These are phyloP conservation scores for Patellaria atrata DNA, from an alignment of 495 filamentous ascomycete species.

Conservation along the genomic window DNA sequence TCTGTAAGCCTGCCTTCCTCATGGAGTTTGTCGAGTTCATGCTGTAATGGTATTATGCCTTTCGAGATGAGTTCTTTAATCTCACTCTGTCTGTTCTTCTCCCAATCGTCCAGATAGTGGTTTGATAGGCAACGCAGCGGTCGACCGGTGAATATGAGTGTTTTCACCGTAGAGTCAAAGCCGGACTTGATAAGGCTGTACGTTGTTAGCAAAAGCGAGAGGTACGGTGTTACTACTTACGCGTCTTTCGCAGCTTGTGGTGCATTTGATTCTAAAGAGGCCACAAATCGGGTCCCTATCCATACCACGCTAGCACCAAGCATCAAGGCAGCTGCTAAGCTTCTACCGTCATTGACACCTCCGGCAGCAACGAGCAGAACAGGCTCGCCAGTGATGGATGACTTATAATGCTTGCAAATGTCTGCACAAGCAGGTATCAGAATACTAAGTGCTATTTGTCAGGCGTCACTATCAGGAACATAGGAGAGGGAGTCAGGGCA, in stretches of 20 bases:
- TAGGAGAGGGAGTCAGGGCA: too few relatives aligned
- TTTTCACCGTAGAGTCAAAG: constrained; percentile 14
- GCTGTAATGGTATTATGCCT: constrained; percentile 13
- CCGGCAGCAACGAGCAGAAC: constrained; percentile 63
- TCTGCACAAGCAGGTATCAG: constrained; percentile 65
- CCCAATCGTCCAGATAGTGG: constrained; percentile 19
- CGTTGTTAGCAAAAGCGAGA: background rate
- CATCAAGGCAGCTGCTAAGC: constrained; percentile 56
- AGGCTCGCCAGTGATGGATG: constrained; percentile 39
- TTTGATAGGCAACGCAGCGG: constrained; percentile 13
- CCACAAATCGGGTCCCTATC: constrained; percentile 35
- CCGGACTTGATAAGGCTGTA: constrained; percentile 8
- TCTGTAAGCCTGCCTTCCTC: constrained; percentile 16
- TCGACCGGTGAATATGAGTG: constrained; percentile 13
- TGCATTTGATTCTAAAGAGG: constrained; percentile 10
- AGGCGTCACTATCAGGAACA: background rate
- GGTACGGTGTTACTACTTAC: constrained; percentile 1
- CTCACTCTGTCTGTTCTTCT: constrained; percentile 15
- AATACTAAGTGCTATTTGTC: constrained; percentile 30
- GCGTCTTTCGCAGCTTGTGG: constrained; percentile 7
- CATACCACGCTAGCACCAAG: constrained; percentile 62
- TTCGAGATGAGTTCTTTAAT: constrained; percentile 15
- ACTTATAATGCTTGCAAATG: constrained; percentile 46
- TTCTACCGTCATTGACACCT: constrained; percentile 56
- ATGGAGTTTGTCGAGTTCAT: constrained; percentile 17